Conservation (phyloP, 148 eudicot genomes). For the Gaultheria prostrata region DNA sequence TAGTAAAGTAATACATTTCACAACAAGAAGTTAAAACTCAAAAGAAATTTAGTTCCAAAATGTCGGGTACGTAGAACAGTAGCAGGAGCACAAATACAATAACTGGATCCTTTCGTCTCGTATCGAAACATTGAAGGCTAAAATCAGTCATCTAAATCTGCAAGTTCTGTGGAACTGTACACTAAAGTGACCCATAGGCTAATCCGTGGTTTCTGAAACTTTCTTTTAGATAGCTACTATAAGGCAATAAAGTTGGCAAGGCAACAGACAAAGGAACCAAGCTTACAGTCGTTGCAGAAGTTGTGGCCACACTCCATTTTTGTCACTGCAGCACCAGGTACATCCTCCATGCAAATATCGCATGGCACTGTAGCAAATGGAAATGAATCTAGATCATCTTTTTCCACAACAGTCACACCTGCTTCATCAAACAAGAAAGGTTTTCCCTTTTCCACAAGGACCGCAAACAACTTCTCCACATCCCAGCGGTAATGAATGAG, state of each 20-base stretch:
- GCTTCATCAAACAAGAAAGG: slow-evolving; percentile 53
- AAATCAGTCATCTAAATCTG: not conserved
- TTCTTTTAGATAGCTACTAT: not conserved
- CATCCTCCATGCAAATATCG: slow-evolving; percentile 57
- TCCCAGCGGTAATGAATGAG: slow-evolving; percentile 76
- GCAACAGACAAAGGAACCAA: not conserved
- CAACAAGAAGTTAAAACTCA: not conserved
- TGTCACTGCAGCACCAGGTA: slow-evolving; percentile 39
- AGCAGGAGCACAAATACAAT: not conserved
- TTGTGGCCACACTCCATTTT: slow-evolving; percentile 73
- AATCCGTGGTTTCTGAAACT: not conserved
- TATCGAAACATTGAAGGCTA: not conserved
- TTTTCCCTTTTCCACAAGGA: slow-evolving; percentile 59
- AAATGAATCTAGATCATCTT: slow-evolving; percentile 23
- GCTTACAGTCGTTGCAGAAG: slow-evolving; percentile 72
- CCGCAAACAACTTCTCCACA: slow-evolving; percentile 51
- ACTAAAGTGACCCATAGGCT: not conserved
- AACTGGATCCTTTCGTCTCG: not conserved
- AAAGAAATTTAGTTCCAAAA: not conserved
- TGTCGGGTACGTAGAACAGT: not conserved
- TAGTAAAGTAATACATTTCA: not conserved
- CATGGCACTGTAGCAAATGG: slow-evolving; percentile 36
- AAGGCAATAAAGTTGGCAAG: not conserved
- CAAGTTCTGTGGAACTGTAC: not conserved
- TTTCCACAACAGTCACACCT: slow-evolving; percentile 41